Percentiles rank a stretch among this genome's conserved stretches.
Evolutionary conservation across 441 rosid species (phyloP).

Genomic region (Gossypium davidsonii): DNA sequence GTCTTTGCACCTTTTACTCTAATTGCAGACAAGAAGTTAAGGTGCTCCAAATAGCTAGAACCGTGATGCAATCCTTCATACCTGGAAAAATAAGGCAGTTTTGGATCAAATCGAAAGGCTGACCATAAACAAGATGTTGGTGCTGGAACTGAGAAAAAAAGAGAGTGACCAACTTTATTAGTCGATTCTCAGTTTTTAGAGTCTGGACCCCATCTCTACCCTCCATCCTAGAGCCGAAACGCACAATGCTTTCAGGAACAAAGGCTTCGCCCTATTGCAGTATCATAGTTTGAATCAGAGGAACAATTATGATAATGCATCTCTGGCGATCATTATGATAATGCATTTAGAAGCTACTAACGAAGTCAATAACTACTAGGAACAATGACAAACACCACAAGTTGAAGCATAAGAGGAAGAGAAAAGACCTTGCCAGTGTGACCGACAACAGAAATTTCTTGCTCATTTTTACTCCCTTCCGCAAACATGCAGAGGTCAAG

Average conservation of each 20-base stretch:
- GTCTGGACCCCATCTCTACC: slow-evolving; percentile 69
- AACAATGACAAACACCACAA: not conserved
- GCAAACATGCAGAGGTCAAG: slow-evolving; percentile 98
- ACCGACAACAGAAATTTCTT: slow-evolving; percentile 80
- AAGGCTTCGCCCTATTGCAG: slow-evolving; percentile 77
- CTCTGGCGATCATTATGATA: not conserved
- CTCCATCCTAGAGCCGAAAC: slow-evolving; percentile 45
- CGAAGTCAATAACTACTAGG: not conserved
- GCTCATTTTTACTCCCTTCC: slow-evolving; percentile 94
- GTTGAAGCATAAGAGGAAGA: not conserved
- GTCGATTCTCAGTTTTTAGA: slow-evolving; percentile 58
- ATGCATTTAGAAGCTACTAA: not conserved
- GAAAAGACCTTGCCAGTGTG: slow-evolving; percentile 63
- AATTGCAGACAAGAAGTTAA: slow-evolving; percentile 58
- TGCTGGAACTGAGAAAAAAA: not conserved
- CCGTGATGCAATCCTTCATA: slow-evolving; percentile 90
- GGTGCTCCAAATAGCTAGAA: slow-evolving; percentile 90
- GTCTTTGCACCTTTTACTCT: slow-evolving; percentile 40
- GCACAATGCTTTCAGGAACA: slow-evolving; percentile 77
- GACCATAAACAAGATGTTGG: not conserved
- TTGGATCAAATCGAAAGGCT: not conserved
- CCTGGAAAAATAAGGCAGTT: slow-evolving; percentile 30
- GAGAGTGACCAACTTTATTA: slow-evolving; percentile 52
- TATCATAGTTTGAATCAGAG: not conserved
- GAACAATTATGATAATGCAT: not conserved